phyloP scores from a whole-genome alignment of 2,329 filamentous ascomycete species.

The Xylaria sp. region DNA sequence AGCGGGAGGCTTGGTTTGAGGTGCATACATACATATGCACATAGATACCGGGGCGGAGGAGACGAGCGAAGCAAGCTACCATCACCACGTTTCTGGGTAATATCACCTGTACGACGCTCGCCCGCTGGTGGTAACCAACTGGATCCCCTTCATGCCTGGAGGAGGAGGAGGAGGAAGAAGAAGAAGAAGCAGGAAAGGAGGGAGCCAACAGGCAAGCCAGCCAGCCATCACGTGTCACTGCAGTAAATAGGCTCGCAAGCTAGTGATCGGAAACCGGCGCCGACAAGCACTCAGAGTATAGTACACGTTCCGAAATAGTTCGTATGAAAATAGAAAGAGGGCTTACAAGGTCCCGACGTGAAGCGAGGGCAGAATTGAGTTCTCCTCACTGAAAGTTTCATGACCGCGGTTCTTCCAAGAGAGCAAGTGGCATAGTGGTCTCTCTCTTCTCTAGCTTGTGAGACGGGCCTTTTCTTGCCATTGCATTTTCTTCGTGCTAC shows the following conservation, averaged over 20 bases:
- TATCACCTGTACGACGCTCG: slow-evolving; percentile 10
- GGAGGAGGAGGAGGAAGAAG: background rate
- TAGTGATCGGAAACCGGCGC: slow-evolving; percentile 20
- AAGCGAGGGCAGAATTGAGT: background rate
- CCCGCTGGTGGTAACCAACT: background rate
- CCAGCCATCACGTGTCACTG: slow-evolving; percentile 16
- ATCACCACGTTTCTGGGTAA: slow-evolving; percentile 29
- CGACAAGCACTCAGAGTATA: slow-evolving; percentile 1
- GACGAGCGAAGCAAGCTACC: too few relatives aligned
- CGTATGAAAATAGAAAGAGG: background rate
- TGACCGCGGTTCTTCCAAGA: background rate
- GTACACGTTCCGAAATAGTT: background rate
- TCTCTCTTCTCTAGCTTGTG: slow-evolving; percentile 4
- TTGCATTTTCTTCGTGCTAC: slow-evolving; percentile 19
- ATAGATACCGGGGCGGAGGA: slow-evolving; percentile 19
- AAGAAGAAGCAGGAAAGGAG: too few relatives aligned
- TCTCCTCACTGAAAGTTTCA: background rate
- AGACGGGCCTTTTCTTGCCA: slow-evolving; percentile 14
- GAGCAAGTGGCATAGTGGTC: background rate
- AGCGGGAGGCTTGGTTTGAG: slow-evolving; percentile 8
- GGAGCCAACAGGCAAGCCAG: too few relatives aligned
- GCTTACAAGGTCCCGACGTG: background rate
- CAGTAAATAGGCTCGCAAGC: slow-evolving; percentile 23
- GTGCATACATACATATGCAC: background rate
- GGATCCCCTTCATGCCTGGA: background rate